Conservation (phyloP, 2,329 filamentous ascomycete genomes). For the Setomelanomma holmii region DNA sequence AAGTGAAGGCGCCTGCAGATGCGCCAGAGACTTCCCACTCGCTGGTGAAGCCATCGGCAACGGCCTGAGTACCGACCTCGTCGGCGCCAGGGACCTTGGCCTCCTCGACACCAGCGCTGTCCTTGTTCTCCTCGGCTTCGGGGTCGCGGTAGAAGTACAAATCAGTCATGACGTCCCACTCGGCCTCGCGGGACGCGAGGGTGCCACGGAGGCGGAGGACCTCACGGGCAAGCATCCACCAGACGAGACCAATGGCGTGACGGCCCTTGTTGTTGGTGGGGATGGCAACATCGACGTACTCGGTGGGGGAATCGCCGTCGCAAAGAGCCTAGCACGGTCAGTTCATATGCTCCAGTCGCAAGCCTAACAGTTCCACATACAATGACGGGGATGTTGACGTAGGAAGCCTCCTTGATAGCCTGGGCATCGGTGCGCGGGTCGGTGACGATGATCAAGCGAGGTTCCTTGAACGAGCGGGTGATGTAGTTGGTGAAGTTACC, state of each 20-base stretch:
- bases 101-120: slow-evolving; percentile 81
- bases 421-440: slow-evolving; percentile 99
- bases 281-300: slow-evolving; percentile 99
- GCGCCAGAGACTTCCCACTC: slow-evolving; percentile 85
- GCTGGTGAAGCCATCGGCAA: slow-evolving; percentile 78
- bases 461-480: slow-evolving; percentile 99
- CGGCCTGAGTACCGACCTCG: slow-evolving; percentile 79
- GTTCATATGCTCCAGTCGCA: not conserved
- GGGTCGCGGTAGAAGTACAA: slow-evolving; percentile 99
- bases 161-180: slow-evolving; percentile 99
- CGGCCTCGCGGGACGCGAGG: slow-evolving; percentile 91
- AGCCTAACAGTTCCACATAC: slow-evolving; percentile 23
- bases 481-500: slow-evolving; percentile 99
- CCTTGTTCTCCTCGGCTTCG: slow-evolving; percentile 99
- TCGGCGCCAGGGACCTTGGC: slow-evolving; percentile 82
- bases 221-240: slow-evolving; percentile 99
- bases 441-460: slow-evolving; percentile 98
- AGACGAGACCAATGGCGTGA: slow-evolving; percentile 96
- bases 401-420: slow-evolving; percentile 99
- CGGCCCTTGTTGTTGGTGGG: slow-evolving; percentile 99
- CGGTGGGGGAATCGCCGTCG: slow-evolving; percentile 99
- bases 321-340: slow-evolving; percentile 70
- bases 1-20: slow-evolving; percentile 68
- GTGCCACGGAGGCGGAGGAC: slow-evolving; percentile 98
- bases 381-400: slow-evolving; percentile 99